phyloP scores from a whole-genome alignment of 345 rosid species.

The Trapa incisa region DNA sequence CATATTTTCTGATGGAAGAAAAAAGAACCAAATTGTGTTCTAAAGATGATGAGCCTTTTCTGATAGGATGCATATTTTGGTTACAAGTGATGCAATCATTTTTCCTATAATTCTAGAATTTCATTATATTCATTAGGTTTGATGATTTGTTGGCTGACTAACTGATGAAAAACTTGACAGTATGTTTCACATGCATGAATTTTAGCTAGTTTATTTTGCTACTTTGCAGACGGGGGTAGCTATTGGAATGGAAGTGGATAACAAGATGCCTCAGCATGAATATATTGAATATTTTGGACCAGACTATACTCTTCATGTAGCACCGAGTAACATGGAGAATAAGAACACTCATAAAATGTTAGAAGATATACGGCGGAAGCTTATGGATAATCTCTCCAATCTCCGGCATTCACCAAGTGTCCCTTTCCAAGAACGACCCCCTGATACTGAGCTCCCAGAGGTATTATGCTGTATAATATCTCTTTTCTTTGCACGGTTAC shows the following conservation, averaged over 20 bases:
- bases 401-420: conserved; percentile 98
- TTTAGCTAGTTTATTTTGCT: background rate
- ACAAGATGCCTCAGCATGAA: conserved; percentile 61
- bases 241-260: conserved; percentile 52
- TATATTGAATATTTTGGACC: conserved; percentile 59
- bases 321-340: conserved; percentile 62
- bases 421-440: conserved; percentile 79
- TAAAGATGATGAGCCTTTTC: too few species aligned
- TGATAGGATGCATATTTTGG: too few species aligned
- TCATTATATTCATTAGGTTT: too few species aligned
- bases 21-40: too few species aligned
- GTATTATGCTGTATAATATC: conserved; percentile 11
- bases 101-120: too few species aligned
- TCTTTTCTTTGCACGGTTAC: background rate
- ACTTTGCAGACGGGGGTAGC: conserved; percentile 49
- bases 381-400: conserved; percentile 78
- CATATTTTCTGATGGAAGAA: too few species aligned
- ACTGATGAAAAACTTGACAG: too few species aligned
- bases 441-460: conserved; percentile 73
- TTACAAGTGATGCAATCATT: too few species aligned
- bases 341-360: conserved; percentile 57
- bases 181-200: background rate
- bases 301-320: conserved; percentile 54
- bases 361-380: conserved; percentile 67
- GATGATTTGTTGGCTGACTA: too few species aligned